Conservation (phyloP, 768 basidiomycete genomes). For the Lentinus tigrinus region DNA sequence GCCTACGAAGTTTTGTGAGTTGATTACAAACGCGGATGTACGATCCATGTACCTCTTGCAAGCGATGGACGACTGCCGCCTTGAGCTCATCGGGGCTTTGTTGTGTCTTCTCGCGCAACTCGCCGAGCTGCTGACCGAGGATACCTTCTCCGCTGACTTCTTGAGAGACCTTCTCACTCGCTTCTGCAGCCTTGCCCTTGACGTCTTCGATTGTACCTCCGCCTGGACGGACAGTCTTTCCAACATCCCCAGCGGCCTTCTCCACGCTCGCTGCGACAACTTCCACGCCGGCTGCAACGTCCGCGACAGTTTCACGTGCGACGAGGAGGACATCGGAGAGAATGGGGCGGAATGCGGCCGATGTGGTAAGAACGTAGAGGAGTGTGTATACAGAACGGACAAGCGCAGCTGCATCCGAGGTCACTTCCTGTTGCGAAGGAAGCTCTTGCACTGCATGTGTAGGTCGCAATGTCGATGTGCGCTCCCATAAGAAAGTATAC, state of each 20-base stretch:
- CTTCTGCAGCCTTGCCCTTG: background rate
- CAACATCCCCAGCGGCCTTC: constrained; percentile 17
- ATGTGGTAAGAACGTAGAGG: constrained; percentile 18
- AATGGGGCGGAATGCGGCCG: constrained; percentile 24
- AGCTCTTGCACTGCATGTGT: constrained; percentile 13
- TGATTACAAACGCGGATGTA: background rate
- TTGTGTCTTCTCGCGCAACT: constrained; percentile 1
- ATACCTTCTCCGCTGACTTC: background rate
- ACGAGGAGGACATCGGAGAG: constrained; percentile 22
- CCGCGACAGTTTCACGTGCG: constrained; percentile 22
- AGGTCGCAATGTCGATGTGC: background rate
- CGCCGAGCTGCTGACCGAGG: background rate
- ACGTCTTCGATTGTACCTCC: constrained; percentile 1
- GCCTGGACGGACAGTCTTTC: constrained; percentile 9
- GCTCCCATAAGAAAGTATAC: background rate
- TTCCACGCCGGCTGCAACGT: constrained; percentile 19
- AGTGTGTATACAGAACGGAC: constrained; percentile 14
- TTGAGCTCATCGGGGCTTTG: constrained; percentile 15
- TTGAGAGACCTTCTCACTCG: background rate
- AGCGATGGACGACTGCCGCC: constrained; percentile 12
- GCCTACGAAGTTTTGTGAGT: constrained; percentile 1
- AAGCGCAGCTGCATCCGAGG: constrained; percentile 12
- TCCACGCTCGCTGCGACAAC: constrained; percentile 14
- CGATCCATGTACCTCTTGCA: constrained; percentile 19
- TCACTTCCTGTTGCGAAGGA: constrained; percentile 14